Evolutionary conservation across 2,329 filamentous ascomycete genomes (phyloP).

Genomic region (Laburnicola sp.): DNA sequence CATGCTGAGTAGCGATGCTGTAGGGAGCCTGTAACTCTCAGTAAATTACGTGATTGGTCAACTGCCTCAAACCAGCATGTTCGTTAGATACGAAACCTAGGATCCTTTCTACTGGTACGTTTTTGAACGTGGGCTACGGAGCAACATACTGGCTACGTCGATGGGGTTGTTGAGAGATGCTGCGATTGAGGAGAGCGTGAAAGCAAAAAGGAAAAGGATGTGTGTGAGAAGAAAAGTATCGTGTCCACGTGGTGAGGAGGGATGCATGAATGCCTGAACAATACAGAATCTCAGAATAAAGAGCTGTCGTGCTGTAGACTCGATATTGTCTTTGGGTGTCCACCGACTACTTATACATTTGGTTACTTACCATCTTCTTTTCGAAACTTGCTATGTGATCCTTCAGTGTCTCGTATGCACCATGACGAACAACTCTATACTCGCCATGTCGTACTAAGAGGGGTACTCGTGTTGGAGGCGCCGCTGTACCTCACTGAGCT

Average conservation of each 20-base stretch:
- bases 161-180: constrained; percentile 17
- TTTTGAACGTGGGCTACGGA: no score
- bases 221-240: not conserved
- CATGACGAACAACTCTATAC: no score
- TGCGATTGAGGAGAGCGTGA: constrained; percentile 10
- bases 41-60: no score
- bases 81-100: no score
- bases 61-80: no score
- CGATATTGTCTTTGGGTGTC: not conserved
- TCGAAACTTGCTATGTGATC: no score
- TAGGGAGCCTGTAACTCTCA: constrained; percentile 12
- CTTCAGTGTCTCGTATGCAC: not conserved
- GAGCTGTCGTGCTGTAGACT: no score
- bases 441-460: not conserved
- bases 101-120: no score
- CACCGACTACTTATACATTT: constrained; percentile 6
- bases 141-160: constrained; percentile 14
- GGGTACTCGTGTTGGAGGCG: no score
- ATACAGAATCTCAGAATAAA: no score
- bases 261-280: constrained; percentile 18
- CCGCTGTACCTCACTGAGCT: no score
- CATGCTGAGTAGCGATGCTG: constrained; percentile 20
- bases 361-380: no score
- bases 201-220: constrained; percentile 11
- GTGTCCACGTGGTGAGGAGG: not conserved